Evolutionary conservation across 352 stramenopile species (phyloP).

Genomic region (Thraustochytrium striatum): DNA sequence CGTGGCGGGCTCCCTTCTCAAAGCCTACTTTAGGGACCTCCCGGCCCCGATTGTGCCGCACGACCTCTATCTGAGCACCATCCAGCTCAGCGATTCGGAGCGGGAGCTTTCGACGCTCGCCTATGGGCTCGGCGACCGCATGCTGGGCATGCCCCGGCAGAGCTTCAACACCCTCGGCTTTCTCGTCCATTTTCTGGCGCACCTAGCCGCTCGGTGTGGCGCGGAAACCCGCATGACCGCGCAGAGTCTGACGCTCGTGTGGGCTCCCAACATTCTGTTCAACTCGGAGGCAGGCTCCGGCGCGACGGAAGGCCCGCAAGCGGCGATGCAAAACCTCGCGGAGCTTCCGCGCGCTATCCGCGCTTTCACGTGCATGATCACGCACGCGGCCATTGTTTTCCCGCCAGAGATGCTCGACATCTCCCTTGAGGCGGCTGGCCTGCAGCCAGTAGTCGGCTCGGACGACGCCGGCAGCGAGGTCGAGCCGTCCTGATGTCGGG

Average conservation of each 20-base stretch:
- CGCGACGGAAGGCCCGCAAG: not conserved
- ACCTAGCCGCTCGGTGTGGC: constrained; percentile 4
- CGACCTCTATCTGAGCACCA: not conserved
- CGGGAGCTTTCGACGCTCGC: constrained; percentile 20
- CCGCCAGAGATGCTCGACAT: constrained; percentile 28
- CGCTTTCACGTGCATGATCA: constrained; percentile 41
- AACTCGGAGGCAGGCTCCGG: not conserved
- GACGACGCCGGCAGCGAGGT: no score
- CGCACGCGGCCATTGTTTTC: constrained; percentile 31
- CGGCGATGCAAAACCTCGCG: constrained; percentile 20
- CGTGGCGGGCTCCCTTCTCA: constrained; percentile 6
- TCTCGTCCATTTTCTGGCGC: constrained; percentile 32
- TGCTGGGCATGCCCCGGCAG: constrained; percentile 10
- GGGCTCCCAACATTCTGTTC: constrained; percentile 31
- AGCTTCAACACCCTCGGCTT: constrained; percentile 35
- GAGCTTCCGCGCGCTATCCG: constrained; percentile 11
- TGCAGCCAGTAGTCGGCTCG: no score
- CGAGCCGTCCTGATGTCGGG: no score
- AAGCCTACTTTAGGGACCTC: constrained; percentile 29
- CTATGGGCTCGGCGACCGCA: constrained; percentile 36
- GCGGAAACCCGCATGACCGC: constrained; percentile 10
- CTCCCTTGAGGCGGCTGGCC: no score
- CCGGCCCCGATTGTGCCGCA: constrained; percentile 19
- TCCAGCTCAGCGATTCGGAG: not conserved
- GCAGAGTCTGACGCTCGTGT: constrained; percentile 28